A percentile compares a stretch with the other conserved stretches of the same genome.
Conservation (phyloP, 148 eudicot species). For the Persicaria maculosa region DNA sequence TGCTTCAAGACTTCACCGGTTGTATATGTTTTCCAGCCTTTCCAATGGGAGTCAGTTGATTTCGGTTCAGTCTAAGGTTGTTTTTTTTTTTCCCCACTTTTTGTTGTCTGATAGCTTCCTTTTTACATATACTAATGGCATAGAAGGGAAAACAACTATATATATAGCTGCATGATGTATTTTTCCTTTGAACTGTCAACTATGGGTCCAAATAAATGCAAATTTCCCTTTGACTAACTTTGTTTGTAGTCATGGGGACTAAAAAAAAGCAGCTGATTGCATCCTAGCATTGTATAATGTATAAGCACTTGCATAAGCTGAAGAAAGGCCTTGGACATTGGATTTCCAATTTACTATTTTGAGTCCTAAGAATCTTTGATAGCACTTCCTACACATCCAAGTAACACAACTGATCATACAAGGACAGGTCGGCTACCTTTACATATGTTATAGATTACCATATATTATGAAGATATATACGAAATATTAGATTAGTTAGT, state of each 20-base stretch:
- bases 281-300: background rate
- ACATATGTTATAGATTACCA: no score
- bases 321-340: no score
- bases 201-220: constrained; percentile 1
- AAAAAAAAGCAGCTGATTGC: no score
- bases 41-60: constrained; percentile 57
- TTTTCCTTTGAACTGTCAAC: background rate
- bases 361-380: no score
- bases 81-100: background rate
- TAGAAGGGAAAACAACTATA: constrained; percentile 4
- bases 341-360: no score
- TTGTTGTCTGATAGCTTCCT: background rate
- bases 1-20: constrained; percentile 53
- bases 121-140: background rate
- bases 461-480: no score
- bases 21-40: constrained; percentile 33
- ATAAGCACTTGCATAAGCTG: background rate
- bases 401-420: no score
- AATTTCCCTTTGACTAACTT: background rate
- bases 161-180: constrained; percentile 2
- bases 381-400: no score
- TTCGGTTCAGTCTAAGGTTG: constrained; percentile 38
- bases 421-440: no score
- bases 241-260: background rate
- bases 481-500: no score